Evolutionary conservation across 176 grass and related monocot species (phyloP), one percentile per base, ranked within the genome.

Genomic region (Musa acuminata): DNA sequence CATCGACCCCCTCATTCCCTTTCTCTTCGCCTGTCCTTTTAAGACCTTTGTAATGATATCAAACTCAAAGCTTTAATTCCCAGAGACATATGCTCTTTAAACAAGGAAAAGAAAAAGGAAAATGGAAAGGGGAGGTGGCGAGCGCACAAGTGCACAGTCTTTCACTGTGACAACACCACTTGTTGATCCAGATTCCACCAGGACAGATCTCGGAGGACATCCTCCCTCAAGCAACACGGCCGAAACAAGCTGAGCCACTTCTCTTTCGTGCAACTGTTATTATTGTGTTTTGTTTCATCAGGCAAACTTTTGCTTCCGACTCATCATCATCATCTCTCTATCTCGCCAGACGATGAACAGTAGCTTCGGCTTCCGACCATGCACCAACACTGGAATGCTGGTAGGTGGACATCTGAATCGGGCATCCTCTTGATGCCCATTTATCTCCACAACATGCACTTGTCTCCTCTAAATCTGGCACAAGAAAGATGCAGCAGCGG

Each of bases 1-100:
- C 26, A 27, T 2, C 26, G 26, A 27, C 26, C 1, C 1, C 43
- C 11, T 14, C 3, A 2, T 20, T 58, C 14, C 16, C 14, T 10
- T 11, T n/a, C 6, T 1, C 13, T 60, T 75, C 16, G 48, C 4
- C 24, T 58, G 25, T 59, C 54, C 8, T 75, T 75, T 20, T n/a
- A 49, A 59, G 48, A 11, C 17, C 54, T 10, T 59, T 57, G 68
- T 35, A 74, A 74, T 74, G 72, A 74, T 75, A 35, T 59, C 24
- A 60, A 12, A 3, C 22, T 59, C 25, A 75, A n/a, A 29, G 13
- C 50, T 73, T 55, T 73, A 16, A 73, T 53, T 23, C n/a, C 50
- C 20, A 14, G 24, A 50, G 20, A 52, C 71, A 53, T 72, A 22
- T 22, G 1, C 53, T 75, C 72, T 75, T 75, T 49, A 75, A 75